A percentile compares a stretch with the other conserved stretches of the same genome.
Conservation (phyloP, 495 filamentous ascomycete genomes). For the Talaromyces adpressus region DNA sequence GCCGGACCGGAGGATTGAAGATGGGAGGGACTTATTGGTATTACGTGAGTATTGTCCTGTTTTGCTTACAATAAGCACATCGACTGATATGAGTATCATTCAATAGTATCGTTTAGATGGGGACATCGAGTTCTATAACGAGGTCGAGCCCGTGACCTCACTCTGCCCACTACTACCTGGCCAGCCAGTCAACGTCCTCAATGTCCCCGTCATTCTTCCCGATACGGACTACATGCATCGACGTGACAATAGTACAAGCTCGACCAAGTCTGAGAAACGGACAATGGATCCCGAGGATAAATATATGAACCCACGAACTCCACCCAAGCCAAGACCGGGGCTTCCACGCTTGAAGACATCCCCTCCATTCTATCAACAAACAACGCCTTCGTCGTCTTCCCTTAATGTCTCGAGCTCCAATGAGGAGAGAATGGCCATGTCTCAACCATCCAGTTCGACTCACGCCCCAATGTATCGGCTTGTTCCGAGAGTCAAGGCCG, state of each 20-base stretch:
- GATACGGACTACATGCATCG: slow-evolving; percentile 30
- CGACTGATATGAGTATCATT: not conserved
- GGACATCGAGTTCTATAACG: slow-evolving; percentile 65
- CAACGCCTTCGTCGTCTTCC: slow-evolving; percentile 18
- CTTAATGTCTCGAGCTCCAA: slow-evolving; percentile 17
- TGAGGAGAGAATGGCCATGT: slow-evolving; percentile 21
- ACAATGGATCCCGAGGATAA: slow-evolving; percentile 76
- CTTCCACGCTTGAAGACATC: slow-evolving; percentile 49
- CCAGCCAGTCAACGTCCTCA: slow-evolving; percentile 74
- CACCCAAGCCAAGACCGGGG: slow-evolving; percentile 39
- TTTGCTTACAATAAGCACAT: not conserved
- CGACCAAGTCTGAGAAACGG: slow-evolving; percentile 43
- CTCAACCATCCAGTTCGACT: slow-evolving; percentile 32
- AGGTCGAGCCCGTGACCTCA: slow-evolving; percentile 61
- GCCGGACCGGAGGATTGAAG: slow-evolving; percentile 71
- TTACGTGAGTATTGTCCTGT: slow-evolving; percentile 53
- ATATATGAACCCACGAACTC: slow-evolving; percentile 61
- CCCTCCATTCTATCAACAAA: slow-evolving; percentile 38
- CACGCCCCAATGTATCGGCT: slow-evolving; percentile 10
- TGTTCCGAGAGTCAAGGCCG: slow-evolving; percentile 19
- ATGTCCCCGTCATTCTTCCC: slow-evolving; percentile 63
- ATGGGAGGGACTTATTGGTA: slow-evolving; percentile 95
- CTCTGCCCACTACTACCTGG: slow-evolving; percentile 82
- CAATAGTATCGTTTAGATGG: slow-evolving; percentile 71
- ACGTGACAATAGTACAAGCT: slow-evolving; percentile 30